phyloP scores from a whole-genome alignment of 495 filamentous ascomycete genomes.

The Pseudoneurospora amorphoporcata region DNA sequence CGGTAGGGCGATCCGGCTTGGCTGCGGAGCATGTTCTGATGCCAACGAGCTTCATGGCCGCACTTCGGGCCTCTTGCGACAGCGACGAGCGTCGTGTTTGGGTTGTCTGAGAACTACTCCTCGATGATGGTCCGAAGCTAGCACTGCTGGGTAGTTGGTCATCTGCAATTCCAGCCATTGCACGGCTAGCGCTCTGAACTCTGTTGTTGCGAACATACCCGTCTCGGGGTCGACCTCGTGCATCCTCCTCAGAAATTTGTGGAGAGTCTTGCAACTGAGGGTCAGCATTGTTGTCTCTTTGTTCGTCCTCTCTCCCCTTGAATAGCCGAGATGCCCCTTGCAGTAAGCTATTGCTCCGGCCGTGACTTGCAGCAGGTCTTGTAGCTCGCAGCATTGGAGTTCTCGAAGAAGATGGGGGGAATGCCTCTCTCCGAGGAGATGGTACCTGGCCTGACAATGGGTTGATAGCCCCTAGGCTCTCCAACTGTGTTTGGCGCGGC shows the following conservation, averaged over 20 bases:
- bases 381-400: slow-evolving; percentile 21
- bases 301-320: slow-evolving; percentile 8
- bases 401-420: slow-evolving; percentile 25
- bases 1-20: slow-evolving; percentile 1
- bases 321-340: slow-evolving; percentile 16
- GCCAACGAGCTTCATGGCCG: slow-evolving; percentile 20
- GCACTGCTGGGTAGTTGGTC: slow-evolving; percentile 11
- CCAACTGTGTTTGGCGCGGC: slow-evolving; percentile 3
- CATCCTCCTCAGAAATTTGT: neutral
- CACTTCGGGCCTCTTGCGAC: slow-evolving; percentile 17
- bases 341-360: slow-evolving; percentile 13
- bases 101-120: slow-evolving; percentile 10
- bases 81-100: slow-evolving; percentile 17
- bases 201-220: slow-evolving; percentile 17
- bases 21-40: slow-evolving; percentile 4
- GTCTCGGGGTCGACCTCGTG: neutral
- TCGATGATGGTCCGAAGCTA: slow-evolving; percentile 10
- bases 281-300: neutral
- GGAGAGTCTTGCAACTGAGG: neutral
- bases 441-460: neutral
- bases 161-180: slow-evolving; percentile 15
- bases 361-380: slow-evolving; percentile 9
- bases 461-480: neutral
- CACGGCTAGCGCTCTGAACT: slow-evolving; percentile 17
- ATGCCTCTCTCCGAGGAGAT: slow-evolving; percentile 11